A percentile compares a stretch with the other conserved stretches of the same genome.
These are phyloP conservation scores for Cystobasidiopsis lactophilus DNA, from an alignment of 768 basidiomycete genomes.

Conservation along the genomic window DNA sequence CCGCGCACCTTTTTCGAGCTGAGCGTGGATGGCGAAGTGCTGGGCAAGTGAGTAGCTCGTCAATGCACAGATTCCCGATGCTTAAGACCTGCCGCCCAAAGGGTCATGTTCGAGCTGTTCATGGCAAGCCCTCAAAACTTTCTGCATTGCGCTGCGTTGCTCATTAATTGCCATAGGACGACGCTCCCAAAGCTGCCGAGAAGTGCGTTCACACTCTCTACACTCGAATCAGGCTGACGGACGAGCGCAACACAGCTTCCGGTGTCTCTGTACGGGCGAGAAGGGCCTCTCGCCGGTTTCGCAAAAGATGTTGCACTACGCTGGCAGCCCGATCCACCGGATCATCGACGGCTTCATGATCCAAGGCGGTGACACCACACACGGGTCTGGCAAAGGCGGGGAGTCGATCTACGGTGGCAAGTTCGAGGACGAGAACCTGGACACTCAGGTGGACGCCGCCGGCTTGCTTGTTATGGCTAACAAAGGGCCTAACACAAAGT, in stretches of 20 bases:
- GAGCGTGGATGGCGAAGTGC: slow-evolving; percentile 30
- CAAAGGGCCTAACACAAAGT: slow-evolving; percentile 29
- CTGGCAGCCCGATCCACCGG: slow-evolving; percentile 49
- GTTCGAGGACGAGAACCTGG: slow-evolving; percentile 58
- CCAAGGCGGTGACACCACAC: slow-evolving; percentile 43
- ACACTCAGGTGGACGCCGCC: slow-evolving; percentile 39
- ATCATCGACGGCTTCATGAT: slow-evolving; percentile 35
- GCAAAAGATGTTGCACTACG: slow-evolving; percentile 59
- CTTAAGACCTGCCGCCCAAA: slow-evolving; percentile 19
- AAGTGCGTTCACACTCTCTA: too few relatives aligned
- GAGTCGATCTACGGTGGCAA: slow-evolving; percentile 57
- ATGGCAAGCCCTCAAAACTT: not conserved
- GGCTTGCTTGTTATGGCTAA: slow-evolving; percentile 85
- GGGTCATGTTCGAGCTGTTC: slow-evolving; percentile 34
- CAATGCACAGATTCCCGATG: not conserved
- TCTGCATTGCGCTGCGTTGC: slow-evolving; percentile 18
- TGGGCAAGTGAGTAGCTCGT: slow-evolving; percentile 34
- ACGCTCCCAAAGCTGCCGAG: slow-evolving; percentile 51
- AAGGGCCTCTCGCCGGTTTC: slow-evolving; percentile 44
- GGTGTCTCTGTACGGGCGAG: slow-evolving; percentile 67
- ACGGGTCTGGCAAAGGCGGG: slow-evolving; percentile 55
- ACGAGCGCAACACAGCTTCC: slow-evolving; percentile 37
- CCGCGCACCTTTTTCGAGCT: slow-evolving; percentile 53
- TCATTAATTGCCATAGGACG: slow-evolving; percentile 48
- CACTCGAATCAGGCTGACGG: not conserved